Base-by-base conservation (phyloP, 1,284 basidiomycete genomes). In the Schizopora paradoxa region DNA sequence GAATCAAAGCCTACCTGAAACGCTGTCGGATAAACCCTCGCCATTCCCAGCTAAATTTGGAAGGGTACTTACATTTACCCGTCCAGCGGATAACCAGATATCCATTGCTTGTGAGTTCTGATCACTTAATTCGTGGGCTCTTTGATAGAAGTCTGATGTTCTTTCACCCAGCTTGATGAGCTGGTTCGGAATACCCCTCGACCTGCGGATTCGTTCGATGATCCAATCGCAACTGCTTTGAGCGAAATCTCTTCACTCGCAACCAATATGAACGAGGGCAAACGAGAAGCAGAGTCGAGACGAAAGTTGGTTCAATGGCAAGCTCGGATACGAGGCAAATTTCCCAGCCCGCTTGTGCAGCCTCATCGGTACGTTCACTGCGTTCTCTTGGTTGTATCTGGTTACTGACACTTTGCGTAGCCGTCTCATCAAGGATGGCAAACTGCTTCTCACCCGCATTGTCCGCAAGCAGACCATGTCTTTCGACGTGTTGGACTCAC, bases 21-120 rank as follows among this genome's bases (percentile, higher is more conserved):
- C 79, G 86, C 37, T 91, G 86, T 60, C 79, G 87, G 41, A 66
- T 87, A 59, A 83, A 87, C 56, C 92, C 92, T 2, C 75, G 84
- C 31, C 96, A 99, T 66, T 89, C 89, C n/a, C 96, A 99, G 64
- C 77, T 99, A 52, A 97, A 93, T 61, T 67, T 99, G 54, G 94
- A 99, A 68, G 88, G 87, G 6, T 99, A 99, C 63, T 69, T 99
- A 22, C 74, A 99, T 5, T 77, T 99, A 34, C 95, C 95, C 27
- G 87, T 99, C 19, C 95, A 99, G 64, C 82, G 95, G 40, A 89
- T 99, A 58, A 96, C 96, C 10, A 82, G 95, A 16, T 99, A 99
- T 69, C 84, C 88, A 55, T 69, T 99, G 50, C 72, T 99, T 59
- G 91, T 91, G 58, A 63, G 76, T 66, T 31, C 45, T 41, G 45